These are phyloP conservation scores for Pleurotus cornucopiae DNA, from an alignment of 768 basidiomycete species.

Conservation along the genomic window DNA sequence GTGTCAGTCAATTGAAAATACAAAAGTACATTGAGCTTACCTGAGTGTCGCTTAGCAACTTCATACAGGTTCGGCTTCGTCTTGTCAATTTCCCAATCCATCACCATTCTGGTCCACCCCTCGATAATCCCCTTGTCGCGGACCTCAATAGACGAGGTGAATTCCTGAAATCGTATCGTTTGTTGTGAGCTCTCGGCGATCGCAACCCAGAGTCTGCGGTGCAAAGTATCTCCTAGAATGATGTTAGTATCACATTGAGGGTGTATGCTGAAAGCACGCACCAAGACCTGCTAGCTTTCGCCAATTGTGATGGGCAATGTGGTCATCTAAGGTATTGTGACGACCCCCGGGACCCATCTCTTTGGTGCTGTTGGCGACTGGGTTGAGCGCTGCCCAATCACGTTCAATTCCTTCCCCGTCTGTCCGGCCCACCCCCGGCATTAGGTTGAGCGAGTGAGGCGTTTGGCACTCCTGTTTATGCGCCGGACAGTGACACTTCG, in stretches of 20 bases:
- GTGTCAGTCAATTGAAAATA: no score
- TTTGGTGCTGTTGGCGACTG: background rate
- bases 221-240: background rate
- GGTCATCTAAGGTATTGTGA: conserved; percentile 26
- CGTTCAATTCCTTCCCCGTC: conserved; percentile 10
- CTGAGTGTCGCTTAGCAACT: no score
- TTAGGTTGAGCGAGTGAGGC: conserved; percentile 3
- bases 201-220: background rate
- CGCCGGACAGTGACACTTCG: conserved; percentile 9
- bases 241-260: background rate
- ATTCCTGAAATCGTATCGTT: no score
- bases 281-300: conserved; percentile 21
- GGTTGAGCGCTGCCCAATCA: conserved; percentile 1
- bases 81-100: no score
- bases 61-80: no score
- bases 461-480: background rate
- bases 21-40: no score
- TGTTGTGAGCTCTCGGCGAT: background rate
- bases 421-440: conserved; percentile 22
- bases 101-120: no score
- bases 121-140: no score
- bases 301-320: conserved; percentile 23
- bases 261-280: conserved; percentile 10
- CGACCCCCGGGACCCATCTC: background rate
- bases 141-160: no score